A percentile compares a stretch with the other conserved stretches of the same genome.
phyloP scores from a whole-genome alignment of 768 basidiomycete genomes.

The Cantharellus anzutake region DNA sequence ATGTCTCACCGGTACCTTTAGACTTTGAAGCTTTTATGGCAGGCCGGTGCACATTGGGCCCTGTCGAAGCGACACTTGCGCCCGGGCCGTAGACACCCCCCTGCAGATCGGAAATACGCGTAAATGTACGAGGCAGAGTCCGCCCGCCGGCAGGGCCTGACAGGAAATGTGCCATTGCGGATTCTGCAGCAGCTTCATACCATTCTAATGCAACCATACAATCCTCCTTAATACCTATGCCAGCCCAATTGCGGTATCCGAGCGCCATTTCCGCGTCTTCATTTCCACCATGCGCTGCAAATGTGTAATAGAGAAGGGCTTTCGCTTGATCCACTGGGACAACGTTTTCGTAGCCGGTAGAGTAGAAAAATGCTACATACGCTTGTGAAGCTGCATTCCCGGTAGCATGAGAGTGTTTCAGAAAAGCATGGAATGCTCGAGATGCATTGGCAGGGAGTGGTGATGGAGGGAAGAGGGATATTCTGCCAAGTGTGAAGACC shows the following conservation, averaged over 20 bases:
- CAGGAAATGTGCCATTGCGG: slow-evolving; percentile 60
- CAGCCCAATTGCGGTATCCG: slow-evolving; percentile 89
- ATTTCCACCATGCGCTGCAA: slow-evolving; percentile 76
- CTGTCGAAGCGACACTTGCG: slow-evolving; percentile 83
- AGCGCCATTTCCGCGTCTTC: slow-evolving; percentile 83
- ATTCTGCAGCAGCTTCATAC: slow-evolving; percentile 79
- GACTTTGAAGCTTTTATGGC: slow-evolving; percentile 72
- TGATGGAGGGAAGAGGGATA: slow-evolving; percentile 31
- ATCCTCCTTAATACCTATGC: slow-evolving; percentile 77
- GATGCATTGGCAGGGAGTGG: slow-evolving; percentile 37
- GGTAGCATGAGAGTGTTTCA: slow-evolving; percentile 40
- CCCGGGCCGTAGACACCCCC: slow-evolving; percentile 94
- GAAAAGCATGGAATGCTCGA: slow-evolving; percentile 43
- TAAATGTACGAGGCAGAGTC: slow-evolving; percentile 63
- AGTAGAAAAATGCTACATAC: slow-evolving; percentile 70
- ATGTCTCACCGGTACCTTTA: slow-evolving; percentile 77
- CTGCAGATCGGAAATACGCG: slow-evolving; percentile 68
- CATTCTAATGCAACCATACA: slow-evolving; percentile 70
- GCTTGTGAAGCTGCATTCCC: slow-evolving; percentile 82
- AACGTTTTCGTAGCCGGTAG: slow-evolving; percentile 48
- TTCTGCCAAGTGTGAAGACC: slow-evolving; percentile 40
- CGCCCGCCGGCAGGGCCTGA: slow-evolving; percentile 84
- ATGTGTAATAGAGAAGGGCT: slow-evolving; percentile 85
- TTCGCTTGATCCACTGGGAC: slow-evolving; percentile 26
- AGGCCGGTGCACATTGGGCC: slow-evolving; percentile 45